phyloP scores from a whole-genome alignment of 2,329 filamentous ascomycete genomes.

The Colletotrichum camelliae region DNA sequence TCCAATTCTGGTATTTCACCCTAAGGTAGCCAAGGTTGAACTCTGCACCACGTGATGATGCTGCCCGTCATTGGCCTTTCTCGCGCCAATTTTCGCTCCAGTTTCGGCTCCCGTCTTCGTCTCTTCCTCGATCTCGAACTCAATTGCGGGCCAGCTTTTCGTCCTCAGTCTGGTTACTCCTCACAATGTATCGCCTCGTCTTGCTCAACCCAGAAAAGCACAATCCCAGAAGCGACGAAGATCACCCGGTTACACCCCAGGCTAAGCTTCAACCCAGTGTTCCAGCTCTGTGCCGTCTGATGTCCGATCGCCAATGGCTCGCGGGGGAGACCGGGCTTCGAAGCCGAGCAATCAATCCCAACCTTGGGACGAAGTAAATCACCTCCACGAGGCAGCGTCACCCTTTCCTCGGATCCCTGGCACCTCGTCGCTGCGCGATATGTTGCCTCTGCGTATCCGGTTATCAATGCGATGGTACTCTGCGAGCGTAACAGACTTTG shows the following conservation, averaged over 20 bases:
- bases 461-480: background rate
- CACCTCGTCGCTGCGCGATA: background rate
- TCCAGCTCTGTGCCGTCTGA: slow-evolving; percentile 19
- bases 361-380: slow-evolving; percentile 10
- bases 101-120: background rate
- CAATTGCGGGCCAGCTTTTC: background rate
- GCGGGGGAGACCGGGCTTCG: background rate
- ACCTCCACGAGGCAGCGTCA: background rate
- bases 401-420: background rate
- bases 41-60: background rate
- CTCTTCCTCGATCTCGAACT: background rate
- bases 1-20: background rate
- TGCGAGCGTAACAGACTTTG: background rate
- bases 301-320: slow-evolving; percentile 7
- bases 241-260: background rate
- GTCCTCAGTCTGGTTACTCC: background rate
- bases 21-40: background rate
- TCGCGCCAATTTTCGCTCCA: background rate
- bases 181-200: background rate
- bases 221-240: background rate
- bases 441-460: background rate
- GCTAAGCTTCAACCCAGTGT: slow-evolving; percentile 17
- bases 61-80: background rate
- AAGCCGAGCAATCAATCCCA: slow-evolving; percentile 4
- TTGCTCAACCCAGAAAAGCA: background rate